Percentiles rank a stretch among this genome's conserved stretches.
phyloP scores from a whole-genome alignment of 2,329 filamentous ascomycete species.

The Sporothrix globosa region DNA sequence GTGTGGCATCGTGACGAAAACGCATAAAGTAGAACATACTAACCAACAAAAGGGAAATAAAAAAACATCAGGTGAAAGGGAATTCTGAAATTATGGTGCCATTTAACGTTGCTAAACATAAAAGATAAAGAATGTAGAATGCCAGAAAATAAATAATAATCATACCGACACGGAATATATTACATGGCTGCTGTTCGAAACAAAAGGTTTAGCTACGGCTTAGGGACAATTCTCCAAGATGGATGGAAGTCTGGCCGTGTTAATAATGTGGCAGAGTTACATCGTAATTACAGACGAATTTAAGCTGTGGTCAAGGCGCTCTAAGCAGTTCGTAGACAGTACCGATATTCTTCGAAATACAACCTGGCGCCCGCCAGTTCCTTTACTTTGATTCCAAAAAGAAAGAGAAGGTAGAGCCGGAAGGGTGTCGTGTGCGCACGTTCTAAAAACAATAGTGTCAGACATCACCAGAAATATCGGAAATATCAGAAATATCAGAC shows the following conservation, averaged over 20 bases:
- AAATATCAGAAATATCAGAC: neutral
- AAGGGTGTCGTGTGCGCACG: no score
- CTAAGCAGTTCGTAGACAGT: neutral
- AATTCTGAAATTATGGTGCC: neutral
- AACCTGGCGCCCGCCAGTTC: neutral
- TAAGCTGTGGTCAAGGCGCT: neutral
- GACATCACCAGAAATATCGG: neutral
- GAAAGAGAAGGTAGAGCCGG: neutral
- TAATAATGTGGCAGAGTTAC: neutral
- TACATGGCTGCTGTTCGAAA: neutral
- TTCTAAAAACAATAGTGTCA: no score
- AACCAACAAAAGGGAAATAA: neutral
- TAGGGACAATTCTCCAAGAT: neutral
- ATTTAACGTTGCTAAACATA: neutral
- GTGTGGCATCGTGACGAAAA: constrained; percentile 25
- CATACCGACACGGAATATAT: neutral
- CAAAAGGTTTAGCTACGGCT: neutral
- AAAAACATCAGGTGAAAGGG: neutral
- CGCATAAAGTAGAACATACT: neutral
- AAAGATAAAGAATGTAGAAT: neutral
- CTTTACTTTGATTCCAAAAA: neutral
- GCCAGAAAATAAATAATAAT: neutral
- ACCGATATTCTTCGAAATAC: constrained; percentile 14
- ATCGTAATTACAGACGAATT: neutral
- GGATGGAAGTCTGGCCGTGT: neutral